Evolutionary conservation across 2,329 filamentous ascomycete genomes (phyloP).

Genomic region (Ophiocordyceps camponoti-floridani): DNA sequence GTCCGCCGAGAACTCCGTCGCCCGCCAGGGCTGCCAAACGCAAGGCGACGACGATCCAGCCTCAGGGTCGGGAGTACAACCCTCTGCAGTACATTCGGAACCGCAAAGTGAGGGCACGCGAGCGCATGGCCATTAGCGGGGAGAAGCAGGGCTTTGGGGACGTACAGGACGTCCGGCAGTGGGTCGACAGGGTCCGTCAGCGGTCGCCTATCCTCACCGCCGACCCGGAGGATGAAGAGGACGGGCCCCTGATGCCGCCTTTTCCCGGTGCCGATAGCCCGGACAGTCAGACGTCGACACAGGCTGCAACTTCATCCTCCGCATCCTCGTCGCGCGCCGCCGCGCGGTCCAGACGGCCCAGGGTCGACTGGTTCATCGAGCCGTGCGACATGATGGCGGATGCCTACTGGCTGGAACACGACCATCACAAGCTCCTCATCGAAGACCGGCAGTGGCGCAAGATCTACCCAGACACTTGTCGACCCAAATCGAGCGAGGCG

Average conservation of each 20-base stretch:
- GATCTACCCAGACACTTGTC: conserved; percentile 37
- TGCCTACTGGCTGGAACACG: conserved; percentile 75
- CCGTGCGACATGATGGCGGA: conserved; percentile 81
- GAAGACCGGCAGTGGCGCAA: conserved; percentile 62
- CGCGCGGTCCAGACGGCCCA: conserved; percentile 49
- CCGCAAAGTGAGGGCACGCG: conserved; percentile 63
- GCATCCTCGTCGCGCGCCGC: conserved; percentile 20
- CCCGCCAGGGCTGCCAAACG: conserved; percentile 9
- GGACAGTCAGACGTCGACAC: conserved; percentile 21
- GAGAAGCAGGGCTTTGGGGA: conserved; percentile 64
- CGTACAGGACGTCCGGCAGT: conserved; percentile 49
- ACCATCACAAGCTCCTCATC: conserved; percentile 60
- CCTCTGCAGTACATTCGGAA: conserved; percentile 88
- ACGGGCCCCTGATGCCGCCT: conserved; percentile 18
- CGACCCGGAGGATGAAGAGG: conserved; percentile 6
- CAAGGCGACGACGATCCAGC: conserved; percentile 14
- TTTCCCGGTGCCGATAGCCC: conserved; percentile 28
- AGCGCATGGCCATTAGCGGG: conserved; percentile 56
- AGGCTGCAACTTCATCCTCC: conserved; percentile 15
- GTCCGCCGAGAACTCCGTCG: background rate
- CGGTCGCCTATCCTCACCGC: conserved; percentile 10
- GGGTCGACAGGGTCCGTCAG: conserved; percentile 51
- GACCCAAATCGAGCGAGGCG: conserved; percentile 13
- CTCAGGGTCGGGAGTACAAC: conserved; percentile 60
- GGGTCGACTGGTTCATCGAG: conserved; percentile 70